Base-by-base conservation (phyloP, 2,329 filamentous ascomycete genomes). In the Fusarium newnesense region DNA sequence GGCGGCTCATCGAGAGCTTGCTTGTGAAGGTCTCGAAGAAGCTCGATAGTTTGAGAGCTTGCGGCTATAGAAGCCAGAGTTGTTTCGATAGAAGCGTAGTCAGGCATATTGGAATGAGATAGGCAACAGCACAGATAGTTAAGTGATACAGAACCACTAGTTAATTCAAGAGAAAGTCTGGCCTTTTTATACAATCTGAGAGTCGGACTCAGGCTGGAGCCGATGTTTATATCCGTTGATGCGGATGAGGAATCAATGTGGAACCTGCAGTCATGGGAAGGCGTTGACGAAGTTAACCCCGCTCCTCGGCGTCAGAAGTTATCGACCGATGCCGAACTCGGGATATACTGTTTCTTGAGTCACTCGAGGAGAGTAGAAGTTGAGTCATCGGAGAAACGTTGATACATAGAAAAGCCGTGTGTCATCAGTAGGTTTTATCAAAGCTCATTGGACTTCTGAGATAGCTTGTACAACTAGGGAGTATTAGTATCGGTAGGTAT, bases 11-110 rank as follows among this genome's bases (percentile, higher is more conserved):
- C 71, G 21, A 82, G 74, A 13, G 80, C 80, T 49, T 77, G 69
- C 16, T 69, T 77, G 64, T 82, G 80, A 4, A 82, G 70, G 18
- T 78, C 73, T 5, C 72, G 76, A 46, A 82, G 80, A 15, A 81
- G 73, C 15, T 75, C 61, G 12, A 76, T 64, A 18, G 78, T 78
- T 32, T 60, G 56, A 18, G 77, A 64, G 50, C 69, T 76, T 21
- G 80, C 80, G 44, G 73, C 52, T 58, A 81, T 52, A 26, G 80
- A 81, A 39, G 73, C 72, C 36, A 82, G 60, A 19, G 79, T 75
- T n/a, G 65, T 75, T n/a, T 81, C 73, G n/a, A 81, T 76, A 9
- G 47, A 43, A 6, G 65, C 60, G 32, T 73, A 56, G 32, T 76
- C 61, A 19, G 69, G 36, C 75, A 76, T 76, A 9, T 37, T 64